Evolutionary conservation across 2,329 filamentous ascomycete genomes (phyloP), one percentile per base, ranked within the genome.

Genomic region (Cladosporium austrohemisphaericum): DNA sequence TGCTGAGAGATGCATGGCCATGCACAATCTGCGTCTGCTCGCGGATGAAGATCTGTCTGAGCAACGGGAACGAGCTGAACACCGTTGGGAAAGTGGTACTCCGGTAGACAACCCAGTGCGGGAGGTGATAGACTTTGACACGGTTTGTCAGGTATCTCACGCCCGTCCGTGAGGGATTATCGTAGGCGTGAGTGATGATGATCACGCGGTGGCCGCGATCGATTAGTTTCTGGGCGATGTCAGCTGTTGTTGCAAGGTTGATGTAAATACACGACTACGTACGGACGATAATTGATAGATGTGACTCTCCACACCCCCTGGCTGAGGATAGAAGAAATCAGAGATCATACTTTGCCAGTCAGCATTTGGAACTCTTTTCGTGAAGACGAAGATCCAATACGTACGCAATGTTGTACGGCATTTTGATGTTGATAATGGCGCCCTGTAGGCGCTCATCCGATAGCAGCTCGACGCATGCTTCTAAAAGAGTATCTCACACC

Each of bases 301-400:
- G 71, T 98, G 93, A 69, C 89, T 95, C 74, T 98, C 93, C 57
- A 98, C 83, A 61, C 93, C 93, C 65, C 93, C 79, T 45, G 93
- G 92, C 65, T 97, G 92, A 11, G 93, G 93, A 67, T 94, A 98
- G 83, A 98, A 98, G 79, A 95, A 96, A 76, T 98, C 93, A 79
- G 92, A 91, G 68, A 96, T 88, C 93, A 98, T 98, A 52, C 80
- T 83, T 57, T 51, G 60, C 68, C 49, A 67, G 41, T 49, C 44
- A 53, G 44, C 25, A 7, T 18, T 7, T 13, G 5, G 3, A 5
- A 8, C 5, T 14, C 16, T 18, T 10, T 8, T 0, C 6, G 25
- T 6, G 6, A 26, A 26, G 25, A 26, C 25, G 11, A 11, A n/a
- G n/a, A n/a, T n/a, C 26, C 7, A 29, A 23, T 10, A 54, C 79